Evolutionary conservation across 2,329 filamentous ascomycete genomes (phyloP).

Genomic region (Neurospora crassa): DNA sequence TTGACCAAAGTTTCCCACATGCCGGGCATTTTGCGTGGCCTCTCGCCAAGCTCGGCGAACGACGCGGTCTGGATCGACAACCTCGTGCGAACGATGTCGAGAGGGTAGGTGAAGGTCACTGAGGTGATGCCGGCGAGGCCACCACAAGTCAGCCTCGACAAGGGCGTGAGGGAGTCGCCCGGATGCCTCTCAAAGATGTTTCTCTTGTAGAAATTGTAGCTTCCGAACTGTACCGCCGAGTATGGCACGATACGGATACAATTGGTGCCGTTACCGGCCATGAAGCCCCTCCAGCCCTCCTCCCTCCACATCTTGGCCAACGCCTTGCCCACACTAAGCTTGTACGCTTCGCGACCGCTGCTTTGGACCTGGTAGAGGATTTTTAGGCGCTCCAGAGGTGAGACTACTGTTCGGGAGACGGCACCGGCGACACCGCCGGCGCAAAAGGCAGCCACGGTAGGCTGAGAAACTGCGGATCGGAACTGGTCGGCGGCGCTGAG

Average conservation of each 20-base stretch:
- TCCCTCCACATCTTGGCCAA: slow-evolving; percentile 92
- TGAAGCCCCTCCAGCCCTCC: slow-evolving; percentile 94
- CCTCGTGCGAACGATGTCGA: slow-evolving; percentile 93
- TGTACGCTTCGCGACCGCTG: slow-evolving; percentile 83
- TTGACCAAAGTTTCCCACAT: slow-evolving; percentile 77
- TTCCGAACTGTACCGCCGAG: slow-evolving; percentile 95
- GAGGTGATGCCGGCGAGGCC: slow-evolving; percentile 91
- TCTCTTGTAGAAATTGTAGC: slow-evolving; percentile 94
- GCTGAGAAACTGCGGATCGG: slow-evolving; percentile 58
- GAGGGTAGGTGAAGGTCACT: slow-evolving; percentile 87
- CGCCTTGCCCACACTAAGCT: slow-evolving; percentile 80
- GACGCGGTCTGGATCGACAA: slow-evolving; percentile 97
- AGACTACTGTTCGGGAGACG: slow-evolving; percentile 95
- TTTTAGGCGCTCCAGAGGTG: slow-evolving; percentile 88
- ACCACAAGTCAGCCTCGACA: slow-evolving; percentile 77
- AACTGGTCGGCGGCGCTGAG: slow-evolving; percentile 25
- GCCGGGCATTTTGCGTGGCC: slow-evolving; percentile 64
- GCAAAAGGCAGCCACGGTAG: slow-evolving; percentile 83
- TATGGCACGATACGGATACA: slow-evolving; percentile 98
- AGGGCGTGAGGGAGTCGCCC: slow-evolving; percentile 61
- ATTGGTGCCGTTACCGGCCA: slow-evolving; percentile 96
- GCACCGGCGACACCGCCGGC: slow-evolving; percentile 90
- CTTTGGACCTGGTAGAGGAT: slow-evolving; percentile 97
- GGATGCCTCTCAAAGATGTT: slow-evolving; percentile 70
- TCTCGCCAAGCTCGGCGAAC: slow-evolving; percentile 64